Conservation (phyloP, 352 stramenopile species). For the Pythium phragmiticola region DNA sequence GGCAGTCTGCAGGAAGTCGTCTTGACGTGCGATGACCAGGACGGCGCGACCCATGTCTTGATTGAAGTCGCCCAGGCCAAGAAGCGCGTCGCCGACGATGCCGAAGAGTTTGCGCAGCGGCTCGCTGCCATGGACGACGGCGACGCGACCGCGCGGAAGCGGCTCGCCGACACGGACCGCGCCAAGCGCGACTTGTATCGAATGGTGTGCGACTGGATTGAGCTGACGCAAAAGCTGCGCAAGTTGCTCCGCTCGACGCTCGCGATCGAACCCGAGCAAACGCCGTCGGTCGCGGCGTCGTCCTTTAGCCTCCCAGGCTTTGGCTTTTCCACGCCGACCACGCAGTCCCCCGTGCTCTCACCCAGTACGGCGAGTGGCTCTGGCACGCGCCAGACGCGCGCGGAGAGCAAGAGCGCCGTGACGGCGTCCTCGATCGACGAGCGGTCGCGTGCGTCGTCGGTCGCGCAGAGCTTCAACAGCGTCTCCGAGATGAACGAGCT, state of each 20-base stretch:
- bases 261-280: slow-evolving; percentile 27
- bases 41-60: slow-evolving; percentile 61
- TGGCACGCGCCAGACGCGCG: background rate
- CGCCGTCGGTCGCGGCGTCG: slow-evolving; percentile 13
- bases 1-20: slow-evolving; percentile 56
- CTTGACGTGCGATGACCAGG: slow-evolving; percentile 54
- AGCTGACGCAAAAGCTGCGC: slow-evolving; percentile 68
- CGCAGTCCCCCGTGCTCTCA: slow-evolving; percentile 47
- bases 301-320: slow-evolving; percentile 35
- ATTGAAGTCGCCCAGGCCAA: slow-evolving; percentile 67
- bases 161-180: slow-evolving; percentile 44
- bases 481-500: background rate
- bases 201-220: slow-evolving; percentile 71
- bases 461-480: slow-evolving; percentile 16
- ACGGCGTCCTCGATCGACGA: slow-evolving; percentile 7
- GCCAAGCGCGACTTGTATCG: slow-evolving; percentile 63
- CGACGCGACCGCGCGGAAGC: slow-evolving; percentile 27
- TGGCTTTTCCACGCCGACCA: slow-evolving; percentile 50
- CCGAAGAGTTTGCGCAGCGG: slow-evolving; percentile 39
- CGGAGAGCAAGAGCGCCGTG: slow-evolving; percentile 10
- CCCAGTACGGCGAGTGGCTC: slow-evolving; percentile 18
- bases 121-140: slow-evolving; percentile 35
- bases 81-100: slow-evolving; percentile 44
- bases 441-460: slow-evolving; percentile 14
- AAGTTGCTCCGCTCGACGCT: slow-evolving; percentile 67